Evolutionary conservation across 2,329 filamentous ascomycete genomes (phyloP), one percentile per base, ranked within the genome.

Genomic region (Cadophora luteo-olivacea): DNA sequence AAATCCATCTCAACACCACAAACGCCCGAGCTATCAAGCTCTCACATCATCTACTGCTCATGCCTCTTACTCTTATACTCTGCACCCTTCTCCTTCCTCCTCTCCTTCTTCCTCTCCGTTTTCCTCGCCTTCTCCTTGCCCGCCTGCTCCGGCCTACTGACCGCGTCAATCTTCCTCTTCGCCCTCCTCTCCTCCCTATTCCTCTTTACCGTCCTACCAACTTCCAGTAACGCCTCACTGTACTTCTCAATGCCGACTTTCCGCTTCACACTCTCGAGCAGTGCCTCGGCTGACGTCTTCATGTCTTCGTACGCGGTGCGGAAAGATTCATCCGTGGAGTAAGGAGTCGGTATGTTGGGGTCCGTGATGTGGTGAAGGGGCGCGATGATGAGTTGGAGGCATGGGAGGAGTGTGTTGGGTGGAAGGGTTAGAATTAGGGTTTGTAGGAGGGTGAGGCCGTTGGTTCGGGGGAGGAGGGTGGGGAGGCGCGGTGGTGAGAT

Each of bases 121-220:
- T 91, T 94, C 83, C 91, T 92, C 78, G 87, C 89, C 88, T 97
- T 97, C 74, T 91, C 89, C 76, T 86, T 84, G 33, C 90, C 92
- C 75, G 89, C 89, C 77, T 85, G 91, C 81, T 96, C 95, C 1
- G 96, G 96, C 76, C 91, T 88, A 61, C 87, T 87, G 29, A 99
- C 89, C 12, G 92, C 92, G 78, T 97, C 94, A 72, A 98, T 92
- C 81, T 93, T 92, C 76, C 96, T 87, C 87, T 99, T 99, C 72
- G 86, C 88, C 65, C 91, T 88, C 72, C 97, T 84, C 75, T 89
- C 87, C 77, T 93, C 88, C 73, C 96, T 85, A 75, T 91, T 88
- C 72, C 86, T 85, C 76, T 87, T 87, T n/a, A 96, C 89, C 19
- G 85, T 86, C 64, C 91, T 89, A 69, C 93, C 88, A 7, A 97